Percentiles rank a stretch among this genome's conserved stretches.
These are phyloP conservation scores for Diaporthe citriasiana DNA, from an alignment of 2,329 filamentous ascomycete species.

Conservation along the genomic window DNA sequence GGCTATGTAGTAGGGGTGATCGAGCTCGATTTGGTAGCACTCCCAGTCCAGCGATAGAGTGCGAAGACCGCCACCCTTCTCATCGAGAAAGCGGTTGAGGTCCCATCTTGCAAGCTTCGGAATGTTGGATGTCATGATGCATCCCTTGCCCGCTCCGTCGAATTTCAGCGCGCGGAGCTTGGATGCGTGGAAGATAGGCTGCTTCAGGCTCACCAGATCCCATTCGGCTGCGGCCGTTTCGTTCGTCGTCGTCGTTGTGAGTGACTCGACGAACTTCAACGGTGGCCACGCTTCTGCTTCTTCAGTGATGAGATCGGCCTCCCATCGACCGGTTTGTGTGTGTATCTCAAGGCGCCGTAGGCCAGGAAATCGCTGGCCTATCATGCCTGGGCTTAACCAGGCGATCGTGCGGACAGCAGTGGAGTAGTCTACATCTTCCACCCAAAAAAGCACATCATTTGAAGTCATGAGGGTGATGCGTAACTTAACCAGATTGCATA, in stretches of 20 bases:
- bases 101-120: neutral
- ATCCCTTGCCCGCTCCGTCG: neutral
- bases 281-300: accelerated
- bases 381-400: neutral
- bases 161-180: neutral
- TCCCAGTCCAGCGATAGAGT: conserved; percentile 23
- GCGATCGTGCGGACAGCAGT: neutral
- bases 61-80: neutral
- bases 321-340: neutral
- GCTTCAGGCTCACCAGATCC: neutral
- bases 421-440: too few species aligned
- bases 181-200: neutral
- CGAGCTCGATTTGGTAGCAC: neutral
- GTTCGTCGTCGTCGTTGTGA: neutral
- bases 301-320: conserved; percentile 3
- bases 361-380: neutral
- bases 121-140: neutral
- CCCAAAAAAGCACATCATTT: neutral
- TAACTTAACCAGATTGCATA: neutral
- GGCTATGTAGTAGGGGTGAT: accelerated
- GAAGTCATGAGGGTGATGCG: neutral
- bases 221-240: neutral
- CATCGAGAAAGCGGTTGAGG: neutral
- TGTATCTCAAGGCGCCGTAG: neutral
- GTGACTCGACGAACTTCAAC: neutral